phyloP scores from a whole-genome alignment of 2,329 filamentous ascomycete species.

The Pseudogymnoascus sp. region DNA sequence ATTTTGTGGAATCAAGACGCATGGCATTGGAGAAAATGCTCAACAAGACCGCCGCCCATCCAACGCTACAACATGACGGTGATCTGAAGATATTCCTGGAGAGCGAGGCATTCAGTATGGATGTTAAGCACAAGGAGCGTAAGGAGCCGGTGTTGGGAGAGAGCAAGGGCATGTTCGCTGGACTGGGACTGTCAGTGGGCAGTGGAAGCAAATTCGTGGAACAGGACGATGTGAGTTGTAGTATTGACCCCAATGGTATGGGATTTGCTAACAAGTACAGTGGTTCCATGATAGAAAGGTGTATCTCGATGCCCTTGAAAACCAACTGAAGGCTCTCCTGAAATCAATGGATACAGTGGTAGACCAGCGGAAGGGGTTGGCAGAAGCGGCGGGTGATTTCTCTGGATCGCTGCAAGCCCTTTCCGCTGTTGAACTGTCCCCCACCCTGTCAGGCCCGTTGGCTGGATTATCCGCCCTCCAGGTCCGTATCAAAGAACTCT shows the following conservation, averaged over 20 bases:
- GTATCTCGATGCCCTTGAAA: conserved; percentile 89
- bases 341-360: conserved; percentile 95
- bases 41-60: conserved; percentile 87
- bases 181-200: conserved; percentile 70
- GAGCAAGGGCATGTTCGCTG: conserved; percentile 88
- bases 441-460: conserved; percentile 76
- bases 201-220: conserved; percentile 85
- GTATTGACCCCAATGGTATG: not conserved
- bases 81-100: conserved; percentile 96
- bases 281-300: conserved; percentile 98
- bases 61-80: conserved; percentile 81
- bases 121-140: conserved; percentile 95
- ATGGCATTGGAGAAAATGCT: conserved; percentile 94
- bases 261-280: conserved; percentile 34
- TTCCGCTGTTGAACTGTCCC: conserved; percentile 85
- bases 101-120: conserved; percentile 89
- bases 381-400: conserved; percentile 89
- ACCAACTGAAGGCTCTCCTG: conserved; percentile 77
- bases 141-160: conserved; percentile 78
- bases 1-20: conserved; percentile 89
- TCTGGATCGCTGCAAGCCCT: conserved; percentile 87
- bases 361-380: conserved; percentile 80
- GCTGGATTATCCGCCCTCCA: conserved; percentile 90
- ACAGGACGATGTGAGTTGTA: conserved; percentile 72
- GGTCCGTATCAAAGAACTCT: conserved; percentile 86